Conservation (phyloP, 2,329 filamentous ascomycete genomes). For the Ilyonectria sp. region DNA sequence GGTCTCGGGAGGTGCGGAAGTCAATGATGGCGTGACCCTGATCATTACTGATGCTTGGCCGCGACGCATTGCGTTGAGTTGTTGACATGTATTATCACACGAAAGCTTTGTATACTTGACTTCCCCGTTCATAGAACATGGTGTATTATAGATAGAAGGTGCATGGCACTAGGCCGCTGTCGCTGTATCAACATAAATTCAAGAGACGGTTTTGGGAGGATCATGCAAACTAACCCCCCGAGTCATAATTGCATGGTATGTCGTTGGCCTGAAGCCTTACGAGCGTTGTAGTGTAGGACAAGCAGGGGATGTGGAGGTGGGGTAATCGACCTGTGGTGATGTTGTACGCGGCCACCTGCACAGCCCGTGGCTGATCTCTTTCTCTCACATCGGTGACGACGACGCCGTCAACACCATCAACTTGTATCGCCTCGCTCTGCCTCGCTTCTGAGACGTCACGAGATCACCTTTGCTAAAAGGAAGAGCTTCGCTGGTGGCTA, state of each 20-base stretch:
- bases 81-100: constrained; percentile 26
- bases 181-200: neutral
- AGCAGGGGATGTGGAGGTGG: constrained; percentile 9
- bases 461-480: neutral
- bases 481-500: constrained; percentile 9
- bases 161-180: neutral
- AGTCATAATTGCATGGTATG: neutral
- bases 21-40: constrained; percentile 9
- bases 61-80: neutral
- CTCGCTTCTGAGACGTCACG: neutral
- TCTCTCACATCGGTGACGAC: neutral
- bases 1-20: constrained; percentile 50
- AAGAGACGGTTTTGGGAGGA: neutral
- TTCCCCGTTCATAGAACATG: constrained; percentile 13
- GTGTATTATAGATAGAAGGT: constrained; percentile 12
- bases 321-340: constrained; percentile 5
- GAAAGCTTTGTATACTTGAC: constrained; percentile 16
- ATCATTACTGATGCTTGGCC: neutral
- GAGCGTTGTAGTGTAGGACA: neutral
- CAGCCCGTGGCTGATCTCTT: constrained; percentile 4
- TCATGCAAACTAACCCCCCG: neutral
- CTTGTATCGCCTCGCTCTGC: neutral
- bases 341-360: neutral
- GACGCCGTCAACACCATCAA: constrained; percentile 5
- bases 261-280: neutral